Evolutionary conservation across 2,329 filamentous ascomycete genomes (phyloP), one percentile per base, ranked within the genome.

Genomic region (Venturia aucupariae): DNA sequence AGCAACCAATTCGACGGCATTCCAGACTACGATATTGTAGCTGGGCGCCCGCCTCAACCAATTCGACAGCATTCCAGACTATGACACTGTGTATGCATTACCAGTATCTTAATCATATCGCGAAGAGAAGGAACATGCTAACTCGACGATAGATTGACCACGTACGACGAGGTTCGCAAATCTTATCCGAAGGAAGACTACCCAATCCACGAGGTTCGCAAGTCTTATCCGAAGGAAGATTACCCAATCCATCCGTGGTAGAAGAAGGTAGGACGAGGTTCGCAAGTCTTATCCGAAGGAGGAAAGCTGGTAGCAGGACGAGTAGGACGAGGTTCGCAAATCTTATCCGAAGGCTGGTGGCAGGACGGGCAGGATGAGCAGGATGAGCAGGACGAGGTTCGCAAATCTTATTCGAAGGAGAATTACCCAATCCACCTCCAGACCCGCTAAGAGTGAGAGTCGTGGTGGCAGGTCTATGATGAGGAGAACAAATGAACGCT

Each of bases 161-260:
- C 77, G 0, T 81, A 80, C 65, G 39, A 65, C 13, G 77, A 79
- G 63, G 68, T 81, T 2, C 69, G 72, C 67, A 69, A 68, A 30
- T 78, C 75, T 1, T 81, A 78, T 48, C 79, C 79, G 0, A 77
- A 77, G 65, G 71, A 73, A 3, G 68, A 74, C 0, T 70, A 74
- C 0, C 78, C 79, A 0, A 54, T n/a, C n/a, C n/a, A 65, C 13
- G 77, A 79, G 63, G 68, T 81, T 2, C 69, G 72, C 67, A 69
- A 68, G 32, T 78, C 75, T 1, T 81, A 78, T 48, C 79, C 79
- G 0, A 77, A 77, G 65, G 71, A 73, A 3, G 68, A 74, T 0
- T 70, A 74, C 0, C 78, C 79, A 0, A 54, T n/a, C n/a, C n/a
- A 65, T n/a, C n/a, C n/a, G n/a, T n/a, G n/a, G n/a, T n/a, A n/a